Percentiles rank a stretch among this genome's conserved stretches.
These are phyloP conservation scores for Candida montana DNA, from an alignment of 805 yeast genomes.

Conservation along the genomic window DNA sequence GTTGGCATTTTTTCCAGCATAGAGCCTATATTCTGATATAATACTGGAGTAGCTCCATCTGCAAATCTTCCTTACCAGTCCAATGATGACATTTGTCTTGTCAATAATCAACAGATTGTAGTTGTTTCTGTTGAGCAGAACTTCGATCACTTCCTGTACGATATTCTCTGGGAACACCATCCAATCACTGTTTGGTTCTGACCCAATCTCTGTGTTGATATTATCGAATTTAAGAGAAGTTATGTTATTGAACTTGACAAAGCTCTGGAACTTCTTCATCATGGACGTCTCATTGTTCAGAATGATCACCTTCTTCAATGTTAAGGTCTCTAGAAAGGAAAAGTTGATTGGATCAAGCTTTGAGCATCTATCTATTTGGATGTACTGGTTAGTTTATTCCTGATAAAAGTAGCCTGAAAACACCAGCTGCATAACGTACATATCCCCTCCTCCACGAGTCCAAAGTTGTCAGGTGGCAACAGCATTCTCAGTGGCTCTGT, in stretches of 20 bases:
- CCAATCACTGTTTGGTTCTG: conserved; percentile 38
- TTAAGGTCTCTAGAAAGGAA: conserved; percentile 72
- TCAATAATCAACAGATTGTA: conserved; percentile 76
- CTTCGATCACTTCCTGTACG: conserved; percentile 59
- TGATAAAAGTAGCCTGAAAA: too few relatives aligned
- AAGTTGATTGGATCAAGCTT: conserved; percentile 70
- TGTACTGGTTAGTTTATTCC: neutral
- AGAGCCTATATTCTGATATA: conserved; percentile 77
- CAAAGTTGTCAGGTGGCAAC: conserved; percentile 90
- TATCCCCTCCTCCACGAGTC: conserved; percentile 82
- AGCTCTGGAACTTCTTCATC: conserved; percentile 60
- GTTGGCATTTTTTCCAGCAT: conserved; percentile 65
- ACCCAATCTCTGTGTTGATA: conserved; percentile 21
- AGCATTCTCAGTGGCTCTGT: conserved; percentile 22
- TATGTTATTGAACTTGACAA: conserved; percentile 52
- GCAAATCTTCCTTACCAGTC: conserved; percentile 74
- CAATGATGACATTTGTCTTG: conserved; percentile 72
- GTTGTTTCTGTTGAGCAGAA: conserved; percentile 53
- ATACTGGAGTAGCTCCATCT: conserved; percentile 87
- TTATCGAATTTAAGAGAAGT: conserved; percentile 37
- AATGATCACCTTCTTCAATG: conserved; percentile 61
- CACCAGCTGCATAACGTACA: conserved; percentile 25
- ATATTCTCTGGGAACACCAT: conserved; percentile 68
- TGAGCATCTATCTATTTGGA: conserved; percentile 58
- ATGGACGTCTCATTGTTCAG: conserved; percentile 80